Base-by-base conservation (phyloP, 2,329 filamentous ascomycete genomes). In the Nothomitra cinnamomea region DNA sequence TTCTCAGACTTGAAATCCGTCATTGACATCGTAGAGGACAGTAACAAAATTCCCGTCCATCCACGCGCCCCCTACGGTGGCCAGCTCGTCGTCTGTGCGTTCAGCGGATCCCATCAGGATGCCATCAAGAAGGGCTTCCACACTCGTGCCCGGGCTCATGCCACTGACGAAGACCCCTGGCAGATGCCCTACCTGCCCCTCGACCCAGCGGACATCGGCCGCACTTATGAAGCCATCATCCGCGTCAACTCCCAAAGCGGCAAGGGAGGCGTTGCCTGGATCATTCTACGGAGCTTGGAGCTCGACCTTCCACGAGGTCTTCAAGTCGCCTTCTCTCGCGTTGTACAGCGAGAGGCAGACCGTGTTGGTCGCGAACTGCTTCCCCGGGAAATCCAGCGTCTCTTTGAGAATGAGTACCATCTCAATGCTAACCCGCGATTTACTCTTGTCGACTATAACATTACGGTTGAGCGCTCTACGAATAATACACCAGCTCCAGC, bases 181-280 rank as follows among this genome's bases (percentile, higher is more conserved):
- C 72, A 85, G 60, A 76, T 95, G 40, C 90, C 90, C 0, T 96
- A 96, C 65, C 82, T 96, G 50, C 90, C 90, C 12, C 77, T 96
- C 61, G 90, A 96, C 63, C 90, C 90, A 3, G 77, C 85, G 63
- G 90, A 96, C 63, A 95, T 96, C 58, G 90, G 90, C 51, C 82
- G 90, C 55, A 95, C 83, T n/a, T 96, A 96, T 77, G 89, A 96
- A 70, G 90, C 90, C 56, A 85, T 96, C 64, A 96, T 96, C 65
- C 85, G 90, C 56, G 90, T 96, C 77, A 98, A 96, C 74, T 94
- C 87, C 17, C 90, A 96, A 67, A 87, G 81, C 61, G 90, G 90
- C 59, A 96, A 98, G 72, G 90, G 90, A 57, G 92, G 92, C 61
- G 83, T 87, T 56, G 89, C 90, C 51, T 96, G 87, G 86, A 85